These are phyloP conservation scores for Afroboletus lepidellus DNA, from an alignment of 1,284 basidiomycete genomes.

Conservation along the genomic window DNA sequence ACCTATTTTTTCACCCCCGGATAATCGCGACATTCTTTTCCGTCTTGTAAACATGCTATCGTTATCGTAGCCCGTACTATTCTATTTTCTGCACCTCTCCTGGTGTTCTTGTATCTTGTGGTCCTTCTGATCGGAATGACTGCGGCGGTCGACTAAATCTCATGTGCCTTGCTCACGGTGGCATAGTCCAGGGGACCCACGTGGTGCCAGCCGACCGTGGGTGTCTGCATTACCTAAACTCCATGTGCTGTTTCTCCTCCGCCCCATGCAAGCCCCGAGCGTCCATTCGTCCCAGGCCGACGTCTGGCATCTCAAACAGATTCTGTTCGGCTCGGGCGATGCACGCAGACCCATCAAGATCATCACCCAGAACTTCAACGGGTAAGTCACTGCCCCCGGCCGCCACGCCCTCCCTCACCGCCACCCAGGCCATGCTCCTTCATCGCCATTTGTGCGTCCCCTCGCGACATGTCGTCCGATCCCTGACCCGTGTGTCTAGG, in stretches of 20 bases:
- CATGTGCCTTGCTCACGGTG: neutral
- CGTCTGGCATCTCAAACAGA: constrained; percentile 78
- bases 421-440: constrained; percentile 61
- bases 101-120: neutral
- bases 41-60: neutral
- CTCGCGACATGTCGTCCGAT: no score
- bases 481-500: constrained; percentile 27
- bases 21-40: constrained; percentile 9
- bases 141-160: neutral
- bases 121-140: neutral
- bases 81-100: neutral
- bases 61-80: constrained; percentile 2
- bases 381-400: constrained; percentile 45
- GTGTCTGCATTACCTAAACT: neutral
- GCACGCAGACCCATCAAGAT: constrained; percentile 48
- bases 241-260: neutral
- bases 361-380: constrained; percentile 81
- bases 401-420: neutral
- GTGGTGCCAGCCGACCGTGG: no score
- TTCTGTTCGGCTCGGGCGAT: constrained; percentile 48
- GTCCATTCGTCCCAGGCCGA: constrained; percentile 50
- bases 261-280: neutral
- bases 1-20: neutral
- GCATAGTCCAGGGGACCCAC: no score
- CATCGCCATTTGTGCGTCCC: constrained; percentile 74